phyloP scores from a whole-genome alignment of 2,329 filamentous ascomycete species.

The Tricladium varicosporioides region DNA sequence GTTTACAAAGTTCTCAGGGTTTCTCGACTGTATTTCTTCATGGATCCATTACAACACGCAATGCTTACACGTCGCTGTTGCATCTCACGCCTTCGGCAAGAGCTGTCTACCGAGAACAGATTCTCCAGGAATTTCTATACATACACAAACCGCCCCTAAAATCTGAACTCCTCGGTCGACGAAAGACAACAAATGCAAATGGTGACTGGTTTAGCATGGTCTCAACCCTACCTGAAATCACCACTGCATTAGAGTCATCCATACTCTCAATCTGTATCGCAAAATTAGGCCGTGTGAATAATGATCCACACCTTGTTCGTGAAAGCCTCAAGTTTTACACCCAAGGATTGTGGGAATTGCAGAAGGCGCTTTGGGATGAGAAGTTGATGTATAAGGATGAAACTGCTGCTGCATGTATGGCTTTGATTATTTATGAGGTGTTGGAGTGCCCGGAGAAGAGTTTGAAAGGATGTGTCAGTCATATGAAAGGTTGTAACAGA shows the following conservation, averaged over 20 bases:
- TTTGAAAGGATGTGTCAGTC: slow-evolving; percentile 33
- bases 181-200: not conserved
- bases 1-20: not conserved
- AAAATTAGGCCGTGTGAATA: slow-evolving; percentile 29
- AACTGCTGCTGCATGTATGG: slow-evolving; percentile 37
- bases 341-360: slow-evolving; percentile 35
- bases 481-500: slow-evolving; percentile 34
- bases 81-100: slow-evolving; percentile 10
- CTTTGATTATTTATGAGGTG: slow-evolving; percentile 36
- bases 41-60: slow-evolving; percentile 5
- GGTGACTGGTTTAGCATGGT: slow-evolving; percentile 31
- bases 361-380: slow-evolving; percentile 35
- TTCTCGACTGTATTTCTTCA: not conserved
- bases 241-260: slow-evolving; percentile 31
- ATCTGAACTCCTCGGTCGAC: not conserved
- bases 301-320: slow-evolving; percentile 27
- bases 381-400: slow-evolving; percentile 35
- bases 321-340: slow-evolving; percentile 37
- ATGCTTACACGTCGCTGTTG: slow-evolving; percentile 11
- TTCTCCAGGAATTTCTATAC: slow-evolving; percentile 31
- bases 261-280: slow-evolving; percentile 32
- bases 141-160: slow-evolving; percentile 17
- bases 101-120: slow-evolving; percentile 28
- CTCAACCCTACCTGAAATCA: slow-evolving; percentile 25
- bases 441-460: slow-evolving; percentile 36